Conservation (phyloP, 805 yeast species). For the Zygoascus biomembranicola region DNA sequence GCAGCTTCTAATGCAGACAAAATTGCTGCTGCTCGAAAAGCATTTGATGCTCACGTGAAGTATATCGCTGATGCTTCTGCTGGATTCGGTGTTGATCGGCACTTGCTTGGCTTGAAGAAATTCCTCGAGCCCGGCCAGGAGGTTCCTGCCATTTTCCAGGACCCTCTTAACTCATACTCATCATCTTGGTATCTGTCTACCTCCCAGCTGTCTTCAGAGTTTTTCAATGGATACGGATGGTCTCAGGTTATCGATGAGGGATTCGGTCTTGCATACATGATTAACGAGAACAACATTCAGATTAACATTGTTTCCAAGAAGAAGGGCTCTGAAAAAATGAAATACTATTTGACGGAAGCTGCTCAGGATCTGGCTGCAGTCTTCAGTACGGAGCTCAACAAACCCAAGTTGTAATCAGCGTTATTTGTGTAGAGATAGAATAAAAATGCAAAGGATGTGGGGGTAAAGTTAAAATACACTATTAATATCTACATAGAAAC, state of each 20-base stretch:
- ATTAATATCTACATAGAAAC: not conserved
- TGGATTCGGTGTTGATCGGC: slow-evolving; percentile 91
- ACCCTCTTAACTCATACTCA: slow-evolving; percentile 70
- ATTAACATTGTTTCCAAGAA: slow-evolving; percentile 74
- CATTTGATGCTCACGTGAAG: slow-evolving; percentile 63
- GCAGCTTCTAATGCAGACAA: slow-evolving; percentile 45
- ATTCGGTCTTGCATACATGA: slow-evolving; percentile 88
- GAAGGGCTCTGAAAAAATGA: slow-evolving; percentile 41
- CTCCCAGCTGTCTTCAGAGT: slow-evolving; percentile 79
- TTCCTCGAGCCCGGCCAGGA: slow-evolving; percentile 51
- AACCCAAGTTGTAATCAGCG: slow-evolving; percentile 28
- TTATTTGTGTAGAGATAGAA: not conserved
- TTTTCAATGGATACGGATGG: slow-evolving; percentile 91
- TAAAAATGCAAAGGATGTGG: not conserved
- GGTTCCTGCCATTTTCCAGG: slow-evolving; percentile 58
- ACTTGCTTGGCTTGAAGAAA: slow-evolving; percentile 79
- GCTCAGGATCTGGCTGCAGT: slow-evolving; percentile 75
- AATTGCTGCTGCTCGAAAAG: slow-evolving; percentile 58
- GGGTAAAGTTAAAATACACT: not conserved
- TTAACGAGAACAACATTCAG: slow-evolving; percentile 76
- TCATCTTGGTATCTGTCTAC: slow-evolving; percentile 81
- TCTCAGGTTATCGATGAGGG: slow-evolving; percentile 93
- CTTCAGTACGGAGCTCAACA: slow-evolving; percentile 33
- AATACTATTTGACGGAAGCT: slow-evolving; percentile 61
- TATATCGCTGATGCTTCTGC: slow-evolving; percentile 71